Base-by-base conservation (phyloP, 495 filamentous ascomycete species). In the Lasiosphaeria hispida region DNA sequence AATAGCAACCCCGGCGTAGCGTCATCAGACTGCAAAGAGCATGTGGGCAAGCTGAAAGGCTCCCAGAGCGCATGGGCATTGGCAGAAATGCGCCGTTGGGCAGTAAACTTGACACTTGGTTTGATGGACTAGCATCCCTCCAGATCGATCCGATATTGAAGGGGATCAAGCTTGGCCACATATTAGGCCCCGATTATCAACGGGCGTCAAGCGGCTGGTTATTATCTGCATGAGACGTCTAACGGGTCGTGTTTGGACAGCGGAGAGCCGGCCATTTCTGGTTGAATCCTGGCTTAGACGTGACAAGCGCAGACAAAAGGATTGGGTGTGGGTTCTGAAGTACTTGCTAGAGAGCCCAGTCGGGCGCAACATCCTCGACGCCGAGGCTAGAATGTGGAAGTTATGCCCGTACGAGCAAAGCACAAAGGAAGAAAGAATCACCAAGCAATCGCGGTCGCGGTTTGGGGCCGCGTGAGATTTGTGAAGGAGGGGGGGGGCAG, bases 1-100 rank as follows among this genome's bases (percentile, higher is more conserved):
- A 48, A 33, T 56, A 37, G 36, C 38, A 41, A 38, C 45, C 37
- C 53, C 56, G 19, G 23, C 34, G 53, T 41, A 60, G 59, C 55
- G 52, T 57, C 53, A 61, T 45, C 49, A 54, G 39, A 38, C 49
- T 48, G 39, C 48, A 48, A 42, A 37, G 38, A 59, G 55, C 52
- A 53, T 63, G 50, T 48, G 57, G 60, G 51, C 51, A 42, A 61
- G 57, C 53, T 58, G 37, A 59, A 62, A 15, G 36, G 30, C 34
- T 37, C 18, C 49, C n/a, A 11, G 15, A 35, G 56, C 3, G 45
- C 14, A 19, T 33, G 54, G 52, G 62, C 63, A 68, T 64, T 59
- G 59, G 65, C 9, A 61, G 48, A 11, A 19, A 38, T 53, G 17
- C n/a, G 55, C 49, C 48, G 65, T 69, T 66, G 63, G 68, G 66